Base-by-base conservation (phyloP, 2,329 filamentous ascomycete species). In the Rutstroemia sp. region DNA sequence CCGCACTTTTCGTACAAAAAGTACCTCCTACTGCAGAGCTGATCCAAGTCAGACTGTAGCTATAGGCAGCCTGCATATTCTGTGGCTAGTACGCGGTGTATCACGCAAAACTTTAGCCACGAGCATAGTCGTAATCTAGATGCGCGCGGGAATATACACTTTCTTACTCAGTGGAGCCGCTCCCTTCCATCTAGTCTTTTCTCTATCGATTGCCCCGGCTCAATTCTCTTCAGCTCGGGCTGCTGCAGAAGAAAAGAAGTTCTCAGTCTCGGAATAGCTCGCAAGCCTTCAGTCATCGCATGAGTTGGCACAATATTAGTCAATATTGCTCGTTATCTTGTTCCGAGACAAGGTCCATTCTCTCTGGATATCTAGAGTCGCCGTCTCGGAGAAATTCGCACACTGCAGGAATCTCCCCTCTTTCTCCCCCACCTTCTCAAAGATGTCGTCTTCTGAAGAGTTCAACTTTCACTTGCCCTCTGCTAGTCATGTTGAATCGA, bases 391-490 rank as follows among this genome's bases (percentile, higher is more conserved):
- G 39, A 25, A 12, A 34, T 8, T 30, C 42, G 45, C 14, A 23
- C 19, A 25, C 42, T 23, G 42, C 42, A 46, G 12, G 41, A 37
- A 23, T 44, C 23, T 19, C 10, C 9, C 7, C 37, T 16, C n/a
- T 25, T n/a, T 17, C 8, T 27, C 12, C 16, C 16, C 19, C 8
- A 12, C 3, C 4, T 10, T 16, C 45, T 7, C 10, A 17, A 16
- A 37, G 23, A 8, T 9, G 58, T 60, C 30, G 30, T 34, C 30
- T 56, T 42, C 48, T 41, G 34, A 42, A 25, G 45, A 48, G 14
- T 53, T 53, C 48, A 51, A 55, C 54, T 52, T 55, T 39, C 58
- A 54, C 48, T 14, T 25, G 19, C 21, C 30, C 8, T 30, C 49
- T 5, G 1, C 30, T 8, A 19, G 25, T 37, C 42, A 38, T 10